Percentiles rank a stretch among this genome's conserved stretches.
These are phyloP conservation scores for Citrus maxima DNA, from an alignment of 345 rosid genomes.

Conservation along the genomic window DNA sequence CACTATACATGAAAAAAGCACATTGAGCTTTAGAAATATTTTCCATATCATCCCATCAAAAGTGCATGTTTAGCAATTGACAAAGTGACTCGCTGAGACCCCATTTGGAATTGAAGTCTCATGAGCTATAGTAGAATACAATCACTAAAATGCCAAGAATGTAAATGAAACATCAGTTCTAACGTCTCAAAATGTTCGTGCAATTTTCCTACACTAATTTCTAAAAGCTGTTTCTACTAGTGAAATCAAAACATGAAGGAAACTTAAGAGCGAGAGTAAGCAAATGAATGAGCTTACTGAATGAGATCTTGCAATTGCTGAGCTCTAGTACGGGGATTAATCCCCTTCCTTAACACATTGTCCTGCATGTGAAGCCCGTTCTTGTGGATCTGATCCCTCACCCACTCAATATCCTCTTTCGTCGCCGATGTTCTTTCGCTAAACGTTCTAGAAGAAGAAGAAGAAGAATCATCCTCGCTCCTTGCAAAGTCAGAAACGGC, in stretches of 20 bases:
- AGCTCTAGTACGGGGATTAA: constrained; percentile 90
- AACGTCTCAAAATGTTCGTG: no score
- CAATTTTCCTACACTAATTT: no score
- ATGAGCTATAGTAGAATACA: no score
- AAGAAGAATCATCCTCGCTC: background rate
- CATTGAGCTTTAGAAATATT: no score
- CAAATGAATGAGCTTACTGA: constrained; percentile 40
- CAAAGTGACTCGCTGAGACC: no score
- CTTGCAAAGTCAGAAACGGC: background rate
- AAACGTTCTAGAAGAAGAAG: background rate
- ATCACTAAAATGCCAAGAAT: no score
- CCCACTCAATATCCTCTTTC: constrained; percentile 74
- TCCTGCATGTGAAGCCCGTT: constrained; percentile 93
- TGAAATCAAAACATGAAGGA: background rate
- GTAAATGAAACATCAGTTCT: no score
- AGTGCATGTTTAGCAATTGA: background rate
- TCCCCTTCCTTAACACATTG: constrained; percentile 89
- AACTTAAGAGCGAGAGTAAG: background rate
- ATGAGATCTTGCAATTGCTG: constrained; percentile 84
- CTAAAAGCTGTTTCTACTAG: no score
- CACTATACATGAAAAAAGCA: no score
- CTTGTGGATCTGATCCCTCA: constrained; percentile 70
- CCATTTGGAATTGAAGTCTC: no score
- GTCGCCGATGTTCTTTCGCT: constrained; percentile 45
- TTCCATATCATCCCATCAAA: no score